Conservation (phyloP, 2,329 filamentous ascomycete species). For the Apiospora aurea region DNA sequence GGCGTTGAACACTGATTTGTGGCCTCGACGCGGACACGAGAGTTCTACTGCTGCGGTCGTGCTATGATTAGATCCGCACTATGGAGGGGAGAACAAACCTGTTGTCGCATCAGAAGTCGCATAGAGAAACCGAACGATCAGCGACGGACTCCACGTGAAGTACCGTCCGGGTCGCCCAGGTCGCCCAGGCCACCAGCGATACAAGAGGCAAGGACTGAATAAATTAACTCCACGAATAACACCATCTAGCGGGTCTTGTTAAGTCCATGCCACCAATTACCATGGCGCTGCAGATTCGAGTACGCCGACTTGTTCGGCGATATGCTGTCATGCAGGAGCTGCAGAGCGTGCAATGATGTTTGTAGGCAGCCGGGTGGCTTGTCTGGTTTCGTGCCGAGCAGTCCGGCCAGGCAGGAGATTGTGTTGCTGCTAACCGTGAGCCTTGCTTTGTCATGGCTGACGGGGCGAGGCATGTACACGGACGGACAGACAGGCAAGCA, state of each 20-base stretch:
- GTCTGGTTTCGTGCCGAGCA: not conserved
- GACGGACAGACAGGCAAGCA: not conserved
- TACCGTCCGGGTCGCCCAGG: not conserved
- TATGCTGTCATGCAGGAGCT: not conserved
- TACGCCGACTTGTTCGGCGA: slow-evolving; percentile 10
- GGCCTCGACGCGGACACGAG: not conserved
- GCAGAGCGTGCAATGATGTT: slow-evolving; percentile 3
- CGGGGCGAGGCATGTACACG: not conserved
- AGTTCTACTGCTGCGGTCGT: not conserved
- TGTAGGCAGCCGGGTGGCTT: not conserved
- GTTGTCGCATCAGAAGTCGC: slow-evolving; percentile 8
- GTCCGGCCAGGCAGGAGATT: slow-evolving; percentile 1
- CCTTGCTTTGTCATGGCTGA: slow-evolving; percentile 15
- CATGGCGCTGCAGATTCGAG: not conserved
- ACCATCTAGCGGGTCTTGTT: not conserved
- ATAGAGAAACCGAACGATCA: slow-evolving; percentile 4
- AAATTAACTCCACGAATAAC: not conserved
- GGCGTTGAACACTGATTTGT: not conserved
- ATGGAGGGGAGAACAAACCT: not conserved
- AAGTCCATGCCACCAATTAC: not conserved
- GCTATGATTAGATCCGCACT: slow-evolving; percentile 15
- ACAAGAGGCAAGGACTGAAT: not conserved
- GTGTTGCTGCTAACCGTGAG: not conserved
- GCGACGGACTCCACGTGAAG: slow-evolving; percentile 2
- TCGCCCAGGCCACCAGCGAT: not conserved